Conservation (phyloP, 495 filamentous ascomycete genomes). For the Neohortaea acidophila region DNA sequence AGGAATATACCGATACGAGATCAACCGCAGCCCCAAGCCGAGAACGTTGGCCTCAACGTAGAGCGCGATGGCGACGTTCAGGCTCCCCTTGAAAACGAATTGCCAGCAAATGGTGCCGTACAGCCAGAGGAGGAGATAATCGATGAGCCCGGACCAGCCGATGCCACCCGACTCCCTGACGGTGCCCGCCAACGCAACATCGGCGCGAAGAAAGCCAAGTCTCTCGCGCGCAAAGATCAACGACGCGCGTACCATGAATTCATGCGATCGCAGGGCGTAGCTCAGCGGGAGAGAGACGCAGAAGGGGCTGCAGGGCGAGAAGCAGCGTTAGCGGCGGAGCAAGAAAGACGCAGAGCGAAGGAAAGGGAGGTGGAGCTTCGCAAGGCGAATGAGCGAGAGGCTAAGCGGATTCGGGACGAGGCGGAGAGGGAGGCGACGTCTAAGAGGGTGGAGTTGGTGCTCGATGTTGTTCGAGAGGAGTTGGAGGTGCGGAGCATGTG, state of each 20-base stretch:
- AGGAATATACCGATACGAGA: too few relatives aligned
- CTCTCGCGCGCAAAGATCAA: constrained; percentile 33
- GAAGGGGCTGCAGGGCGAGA: constrained; percentile 28
- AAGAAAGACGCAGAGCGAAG: constrained; percentile 24
- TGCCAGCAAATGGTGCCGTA: too few relatives aligned
- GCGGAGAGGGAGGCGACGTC: constrained; percentile 21
- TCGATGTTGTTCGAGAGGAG: constrained; percentile 20
- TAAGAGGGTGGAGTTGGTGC: constrained; percentile 23
- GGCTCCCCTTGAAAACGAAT: too few relatives aligned
- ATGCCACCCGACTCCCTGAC: too few relatives aligned
- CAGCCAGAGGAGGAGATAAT: too few relatives aligned
- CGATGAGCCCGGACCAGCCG: too few relatives aligned
- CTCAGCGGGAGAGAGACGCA: constrained; percentile 23
- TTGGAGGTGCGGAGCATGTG: constrained; percentile 20
- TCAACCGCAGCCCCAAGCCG: background rate
- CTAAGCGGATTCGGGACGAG: constrained; percentile 20
- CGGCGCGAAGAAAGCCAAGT: constrained; percentile 35
- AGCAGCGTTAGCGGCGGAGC: constrained; percentile 26
- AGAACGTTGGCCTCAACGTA: too few relatives aligned
- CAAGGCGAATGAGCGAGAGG: constrained; percentile 22
- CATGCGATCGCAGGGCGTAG: constrained; percentile 28
- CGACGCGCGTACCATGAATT: constrained; percentile 37
- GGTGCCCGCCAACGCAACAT: constrained; percentile 25
- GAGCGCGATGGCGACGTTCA: too few relatives aligned
- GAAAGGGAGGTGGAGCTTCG: constrained; percentile 29